These are phyloP conservation scores for Microstroma glucosiphilum DNA, from an alignment of 1,284 basidiomycete species.

Conservation along the genomic window DNA sequence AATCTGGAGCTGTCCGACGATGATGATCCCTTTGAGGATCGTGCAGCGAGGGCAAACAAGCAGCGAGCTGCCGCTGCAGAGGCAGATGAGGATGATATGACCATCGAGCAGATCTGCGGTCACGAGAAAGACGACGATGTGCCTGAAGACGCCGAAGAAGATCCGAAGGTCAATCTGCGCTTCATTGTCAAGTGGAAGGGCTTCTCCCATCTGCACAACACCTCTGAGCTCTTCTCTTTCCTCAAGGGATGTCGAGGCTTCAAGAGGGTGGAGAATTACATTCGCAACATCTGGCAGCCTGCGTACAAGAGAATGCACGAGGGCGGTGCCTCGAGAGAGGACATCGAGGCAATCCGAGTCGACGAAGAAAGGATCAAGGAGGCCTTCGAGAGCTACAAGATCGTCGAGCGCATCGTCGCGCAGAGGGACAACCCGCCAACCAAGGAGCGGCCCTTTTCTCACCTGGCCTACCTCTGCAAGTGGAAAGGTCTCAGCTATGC, in stretches of 20 bases:
- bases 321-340: slow-evolving; percentile 72
- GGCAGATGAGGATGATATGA: slow-evolving; percentile 47
- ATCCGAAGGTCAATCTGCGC: slow-evolving; percentile 51
- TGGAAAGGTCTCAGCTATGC: slow-evolving; percentile 93
- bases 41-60: slow-evolving; percentile 22
- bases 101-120: slow-evolving; percentile 53
- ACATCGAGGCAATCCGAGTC: slow-evolving; percentile 70
- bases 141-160: slow-evolving; percentile 36
- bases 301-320: slow-evolving; percentile 68
- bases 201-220: slow-evolving; percentile 63
- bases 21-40: slow-evolving; percentile 46
- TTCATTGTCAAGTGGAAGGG: slow-evolving; percentile 54
- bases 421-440: slow-evolving; percentile 64
- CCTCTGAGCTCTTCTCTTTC: slow-evolving; percentile 92
- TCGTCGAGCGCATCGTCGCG: slow-evolving; percentile 82
- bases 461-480: slow-evolving; percentile 89
- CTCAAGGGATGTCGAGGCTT: slow-evolving; percentile 78
- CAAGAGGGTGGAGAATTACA: slow-evolving; percentile 98
- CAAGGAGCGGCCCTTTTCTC: slow-evolving; percentile 57
- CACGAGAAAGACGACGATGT: slow-evolving; percentile 49
- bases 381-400: slow-evolving; percentile 81
- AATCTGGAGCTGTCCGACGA: slow-evolving; percentile 39
- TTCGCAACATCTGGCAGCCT: slow-evolving; percentile 67
- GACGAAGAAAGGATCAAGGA: slow-evolving; percentile 85
- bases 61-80: slow-evolving; percentile 9